Evolutionary conservation across 2,329 filamentous ascomycete genomes (phyloP).

Genomic region (Fusarium nanum): DNA sequence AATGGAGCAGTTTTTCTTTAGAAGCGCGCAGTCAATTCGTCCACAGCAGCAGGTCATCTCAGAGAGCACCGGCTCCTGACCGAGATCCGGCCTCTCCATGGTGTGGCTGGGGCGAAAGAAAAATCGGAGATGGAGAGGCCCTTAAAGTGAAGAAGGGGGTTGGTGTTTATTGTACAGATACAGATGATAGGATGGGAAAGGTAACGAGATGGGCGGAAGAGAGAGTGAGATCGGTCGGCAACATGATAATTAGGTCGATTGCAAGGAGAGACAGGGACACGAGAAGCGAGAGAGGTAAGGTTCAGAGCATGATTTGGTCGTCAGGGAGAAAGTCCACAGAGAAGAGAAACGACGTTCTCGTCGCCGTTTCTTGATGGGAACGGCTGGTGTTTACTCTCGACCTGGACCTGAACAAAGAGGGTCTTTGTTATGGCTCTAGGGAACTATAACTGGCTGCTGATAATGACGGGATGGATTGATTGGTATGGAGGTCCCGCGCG

Average conservation of each 20-base stretch:
- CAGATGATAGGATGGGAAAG: slow-evolving; percentile 3
- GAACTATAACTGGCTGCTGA: slow-evolving; percentile 14
- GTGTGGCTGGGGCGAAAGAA: slow-evolving; percentile 23
- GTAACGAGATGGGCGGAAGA: slow-evolving; percentile 16
- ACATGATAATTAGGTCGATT: slow-evolving; percentile 39
- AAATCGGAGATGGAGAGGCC: slow-evolving; percentile 39
- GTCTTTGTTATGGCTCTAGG: slow-evolving; percentile 17
- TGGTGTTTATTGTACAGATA: slow-evolving; percentile 27
- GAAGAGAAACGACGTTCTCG: slow-evolving; percentile 17
- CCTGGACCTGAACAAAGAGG: slow-evolving; percentile 37
- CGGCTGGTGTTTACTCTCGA: slow-evolving; percentile 27
- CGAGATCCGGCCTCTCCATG: slow-evolving; percentile 44
- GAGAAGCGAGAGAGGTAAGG: not conserved
- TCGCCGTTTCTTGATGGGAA: slow-evolving; percentile 28
- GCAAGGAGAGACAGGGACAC: not conserved
- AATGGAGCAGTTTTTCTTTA: slow-evolving; percentile 82
- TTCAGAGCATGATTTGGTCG: slow-evolving; percentile 31
- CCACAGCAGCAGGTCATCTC: slow-evolving; percentile 85
- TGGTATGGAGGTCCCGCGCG: slow-evolving; percentile 31
- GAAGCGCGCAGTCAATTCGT: slow-evolving; percentile 78
- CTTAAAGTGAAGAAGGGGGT: not conserved
- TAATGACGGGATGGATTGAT: slow-evolving; percentile 4
- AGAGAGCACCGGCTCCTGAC: slow-evolving; percentile 45
- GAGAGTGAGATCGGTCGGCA: slow-evolving; percentile 25
- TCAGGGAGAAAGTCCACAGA: not conserved